Percentiles rank a stretch among this genome's conserved stretches.
phyloP scores from a whole-genome alignment of 2,329 filamentous ascomycete genomes.

The Penicillium sclerotiorum region DNA sequence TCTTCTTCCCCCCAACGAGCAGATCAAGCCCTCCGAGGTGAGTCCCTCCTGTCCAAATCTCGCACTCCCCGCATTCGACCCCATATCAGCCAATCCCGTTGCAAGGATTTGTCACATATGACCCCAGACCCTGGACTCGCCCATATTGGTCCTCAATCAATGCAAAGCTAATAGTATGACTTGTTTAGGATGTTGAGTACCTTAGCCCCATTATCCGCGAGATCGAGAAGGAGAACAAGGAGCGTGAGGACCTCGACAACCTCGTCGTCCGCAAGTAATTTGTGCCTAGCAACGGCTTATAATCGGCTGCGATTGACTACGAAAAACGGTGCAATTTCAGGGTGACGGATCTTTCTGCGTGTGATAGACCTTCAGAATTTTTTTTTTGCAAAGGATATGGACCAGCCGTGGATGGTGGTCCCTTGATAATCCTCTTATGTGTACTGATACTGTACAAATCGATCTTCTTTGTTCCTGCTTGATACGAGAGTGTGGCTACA shows the following conservation, averaged over 20 bases:
- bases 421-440: conserved; percentile 31
- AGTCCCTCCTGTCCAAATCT: conserved; percentile 27
- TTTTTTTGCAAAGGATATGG: conserved; percentile 29
- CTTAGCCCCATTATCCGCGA: conserved; percentile 68
- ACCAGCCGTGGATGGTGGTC: conserved; percentile 26
- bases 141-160: not conserved
- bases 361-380: conserved; percentile 21
- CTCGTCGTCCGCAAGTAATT: conserved; percentile 60
- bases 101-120: conserved; percentile 38
- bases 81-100: conserved; percentile 38
- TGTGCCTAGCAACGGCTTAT: conserved; percentile 8
- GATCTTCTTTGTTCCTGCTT: conserved; percentile 33
- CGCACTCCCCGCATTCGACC: conserved; percentile 30
- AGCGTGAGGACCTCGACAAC: conserved; percentile 69
- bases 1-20: conserved; percentile 65
- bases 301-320: conserved; percentile 21
- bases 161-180: conserved; percentile 24
- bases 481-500: not conserved
- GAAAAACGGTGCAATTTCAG: conserved; percentile 26
- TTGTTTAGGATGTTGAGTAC: conserved; percentile 64
- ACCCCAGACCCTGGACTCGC: not conserved
- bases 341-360: conserved; percentile 19
- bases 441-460: conserved; percentile 48
- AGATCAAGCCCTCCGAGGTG: conserved; percentile 70
- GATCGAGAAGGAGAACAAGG: conserved; percentile 67